phyloP scores from a whole-genome alignment of 2,329 filamentous ascomycete species.

The Colletotrichum sp. region DNA sequence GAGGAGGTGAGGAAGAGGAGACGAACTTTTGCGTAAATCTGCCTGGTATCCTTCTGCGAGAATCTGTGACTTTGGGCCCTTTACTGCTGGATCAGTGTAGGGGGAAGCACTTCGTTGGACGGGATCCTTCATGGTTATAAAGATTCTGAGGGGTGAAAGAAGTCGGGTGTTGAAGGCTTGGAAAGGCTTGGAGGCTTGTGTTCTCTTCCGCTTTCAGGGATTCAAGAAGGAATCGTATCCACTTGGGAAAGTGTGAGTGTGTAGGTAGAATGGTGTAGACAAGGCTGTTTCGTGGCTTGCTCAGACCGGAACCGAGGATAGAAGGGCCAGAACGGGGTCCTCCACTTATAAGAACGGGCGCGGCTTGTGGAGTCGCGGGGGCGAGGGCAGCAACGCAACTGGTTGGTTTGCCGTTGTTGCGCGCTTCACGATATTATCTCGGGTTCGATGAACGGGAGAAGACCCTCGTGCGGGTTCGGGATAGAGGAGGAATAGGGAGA shows the following conservation, averaged over 20 bases:
- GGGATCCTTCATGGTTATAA: conserved; percentile 47
- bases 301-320: conserved; percentile 17
- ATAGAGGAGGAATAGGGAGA: conserved; percentile 6
- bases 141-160: conserved; percentile 6
- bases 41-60: conserved; percentile 35
- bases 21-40: conserved; percentile 48
- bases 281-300: conserved; percentile 17
- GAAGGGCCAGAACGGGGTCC: conserved; percentile 16
- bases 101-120: conserved; percentile 39
- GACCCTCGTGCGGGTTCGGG: conserved; percentile 15
- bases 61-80: conserved; percentile 43
- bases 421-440: conserved; percentile 21
- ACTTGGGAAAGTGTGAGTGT: conserved; percentile 1
- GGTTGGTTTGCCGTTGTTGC: not conserved
- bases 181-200: conserved; percentile 17
- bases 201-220: conserved; percentile 21
- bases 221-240: conserved; percentile 15
- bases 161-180: conserved; percentile 19
- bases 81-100: conserved; percentile 41
- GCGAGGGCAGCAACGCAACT: not conserved
- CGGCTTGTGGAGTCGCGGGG: conserved; percentile 19
- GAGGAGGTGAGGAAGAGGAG: conserved; percentile 12
- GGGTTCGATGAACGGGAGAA: conserved; percentile 8
- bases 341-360: conserved; percentile 20
- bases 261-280: not conserved